Percentiles rank a stretch among this genome's conserved stretches.
phyloP scores from a whole-genome alignment of 306 rosid species.

The Hippophae tibetana region DNA sequence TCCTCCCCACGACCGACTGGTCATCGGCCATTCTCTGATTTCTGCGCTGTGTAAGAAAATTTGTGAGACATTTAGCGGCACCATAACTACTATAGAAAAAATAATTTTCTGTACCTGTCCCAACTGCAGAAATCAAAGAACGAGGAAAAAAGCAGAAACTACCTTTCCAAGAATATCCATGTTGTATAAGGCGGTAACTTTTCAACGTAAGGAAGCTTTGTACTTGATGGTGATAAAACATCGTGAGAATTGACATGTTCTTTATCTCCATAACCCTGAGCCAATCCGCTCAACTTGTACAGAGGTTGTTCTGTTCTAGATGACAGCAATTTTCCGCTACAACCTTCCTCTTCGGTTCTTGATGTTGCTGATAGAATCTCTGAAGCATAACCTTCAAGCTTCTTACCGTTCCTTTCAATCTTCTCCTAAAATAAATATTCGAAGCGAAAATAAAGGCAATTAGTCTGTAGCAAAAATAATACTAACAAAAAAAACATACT shows the following conservation, averaged over 20 bases:
- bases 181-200: conserved; percentile 78
- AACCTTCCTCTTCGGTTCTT: conserved; percentile 25
- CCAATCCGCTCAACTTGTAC: conserved; percentile 46
- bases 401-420: conserved; percentile 52
- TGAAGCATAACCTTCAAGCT: conserved; percentile 38
- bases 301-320: conserved; percentile 57
- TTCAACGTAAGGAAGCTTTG: conserved; percentile 52
- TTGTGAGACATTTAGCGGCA: conserved; percentile 38
- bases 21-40: conserved; percentile 99
- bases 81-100: neutral
- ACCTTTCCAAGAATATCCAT: conserved; percentile 94
- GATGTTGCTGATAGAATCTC: conserved; percentile 30
- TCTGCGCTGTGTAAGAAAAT: conserved; percentile 55
- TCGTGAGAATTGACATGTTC: conserved; percentile 45
- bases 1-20: conserved; percentile 91
- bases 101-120: conserved; percentile 11
- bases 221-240: conserved; percentile 32
- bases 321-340: conserved; percentile 38
- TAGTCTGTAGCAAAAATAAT: too few relatives aligned
- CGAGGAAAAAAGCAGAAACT: conserved; percentile 4
- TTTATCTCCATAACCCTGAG: conserved; percentile 50
- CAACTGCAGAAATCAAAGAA: conserved; percentile 3
- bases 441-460: too few relatives aligned
- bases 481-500: conserved; percentile 26
- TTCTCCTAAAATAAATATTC: conserved; percentile 39